Conservation (phyloP, 2,329 filamentous ascomycete genomes). For the Phialophora chinensis region DNA sequence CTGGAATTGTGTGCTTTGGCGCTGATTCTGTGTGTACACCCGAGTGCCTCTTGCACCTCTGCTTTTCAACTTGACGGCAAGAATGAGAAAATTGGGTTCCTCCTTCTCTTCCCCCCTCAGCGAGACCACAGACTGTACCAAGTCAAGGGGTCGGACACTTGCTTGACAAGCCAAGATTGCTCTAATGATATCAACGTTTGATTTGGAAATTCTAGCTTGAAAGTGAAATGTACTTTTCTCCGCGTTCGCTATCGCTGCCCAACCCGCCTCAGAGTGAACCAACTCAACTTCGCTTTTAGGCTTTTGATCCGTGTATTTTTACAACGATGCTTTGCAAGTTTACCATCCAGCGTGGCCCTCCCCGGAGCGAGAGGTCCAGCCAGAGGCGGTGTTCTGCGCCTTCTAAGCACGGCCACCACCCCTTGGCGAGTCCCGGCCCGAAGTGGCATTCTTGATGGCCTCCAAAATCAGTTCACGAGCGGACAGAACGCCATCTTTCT, state of each 20-base stretch:
- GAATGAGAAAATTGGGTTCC: too few species aligned
- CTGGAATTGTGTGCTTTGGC: too few species aligned
- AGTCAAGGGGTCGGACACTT: background rate
- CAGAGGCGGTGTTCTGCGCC: background rate
- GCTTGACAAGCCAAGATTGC: background rate
- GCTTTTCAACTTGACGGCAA: too few species aligned
- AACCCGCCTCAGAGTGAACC: background rate
- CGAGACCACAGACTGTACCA: too few species aligned
- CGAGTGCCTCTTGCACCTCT: too few species aligned
- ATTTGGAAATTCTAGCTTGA: background rate
- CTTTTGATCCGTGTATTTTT: background rate
- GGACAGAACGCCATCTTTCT: slow-evolving; percentile 78
- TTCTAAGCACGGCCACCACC: slow-evolving; percentile 16
- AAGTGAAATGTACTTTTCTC: background rate
- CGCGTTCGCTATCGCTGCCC: background rate
- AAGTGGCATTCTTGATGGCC: slow-evolving; percentile 70
- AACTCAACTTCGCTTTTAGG: background rate
- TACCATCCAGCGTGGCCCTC: background rate
- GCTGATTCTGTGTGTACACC: too few species aligned
- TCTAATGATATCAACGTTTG: background rate
- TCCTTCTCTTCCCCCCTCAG: too few species aligned
- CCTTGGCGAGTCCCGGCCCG: slow-evolving; percentile 16
- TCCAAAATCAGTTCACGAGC: slow-evolving; percentile 88
- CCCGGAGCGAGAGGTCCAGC: slow-evolving; percentile 2
- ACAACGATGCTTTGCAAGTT: background rate